Conservation (phyloP, 2,329 filamentous ascomycete genomes). For the Claviceps capensis region DNA sequence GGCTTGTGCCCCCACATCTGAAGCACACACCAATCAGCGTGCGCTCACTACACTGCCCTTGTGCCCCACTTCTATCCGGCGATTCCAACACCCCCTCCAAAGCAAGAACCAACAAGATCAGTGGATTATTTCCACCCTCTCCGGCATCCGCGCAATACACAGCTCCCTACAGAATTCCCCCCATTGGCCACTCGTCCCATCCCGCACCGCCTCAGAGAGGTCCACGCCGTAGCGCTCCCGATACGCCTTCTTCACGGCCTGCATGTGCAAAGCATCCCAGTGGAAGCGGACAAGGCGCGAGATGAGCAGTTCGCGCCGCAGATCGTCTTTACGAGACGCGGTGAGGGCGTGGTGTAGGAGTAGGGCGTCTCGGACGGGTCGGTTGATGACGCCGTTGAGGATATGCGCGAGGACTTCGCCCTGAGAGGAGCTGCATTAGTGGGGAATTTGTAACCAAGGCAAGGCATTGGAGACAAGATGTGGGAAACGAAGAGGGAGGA, state of each 20-base stretch:
- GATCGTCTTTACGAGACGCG: conserved; percentile 52
- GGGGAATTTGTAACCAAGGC: too few species aligned
- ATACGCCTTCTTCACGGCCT: conserved; percentile 67
- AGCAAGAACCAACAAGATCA: not conserved
- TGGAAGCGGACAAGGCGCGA: conserved; percentile 78
- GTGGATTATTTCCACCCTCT: conserved; percentile 7
- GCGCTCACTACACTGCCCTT: too few species aligned
- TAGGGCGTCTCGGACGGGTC: conserved; percentile 81
- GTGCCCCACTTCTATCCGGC: too few species aligned
- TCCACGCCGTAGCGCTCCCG: conserved; percentile 60
- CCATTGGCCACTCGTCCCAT: conserved; percentile 65
- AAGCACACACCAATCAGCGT: too few species aligned
- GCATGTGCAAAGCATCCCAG: conserved; percentile 79
- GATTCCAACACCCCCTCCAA: too few species aligned
- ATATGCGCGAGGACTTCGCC: conserved; percentile 91
- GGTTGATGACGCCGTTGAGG: conserved; percentile 92
- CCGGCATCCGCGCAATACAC: conserved; percentile 47
- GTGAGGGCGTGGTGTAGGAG: conserved; percentile 83
- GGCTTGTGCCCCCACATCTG: too few species aligned
- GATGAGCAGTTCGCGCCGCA: conserved; percentile 77
- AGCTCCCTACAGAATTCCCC: conserved; percentile 62
- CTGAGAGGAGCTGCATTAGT: conserved; percentile 28
- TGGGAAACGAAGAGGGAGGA: too few species aligned
- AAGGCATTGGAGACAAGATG: too few species aligned
- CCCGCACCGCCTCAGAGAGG: conserved; percentile 64